Evolutionary conservation across 2,329 filamentous ascomycete species (phyloP).

Genomic region (Phaeosphaeria sp.): DNA sequence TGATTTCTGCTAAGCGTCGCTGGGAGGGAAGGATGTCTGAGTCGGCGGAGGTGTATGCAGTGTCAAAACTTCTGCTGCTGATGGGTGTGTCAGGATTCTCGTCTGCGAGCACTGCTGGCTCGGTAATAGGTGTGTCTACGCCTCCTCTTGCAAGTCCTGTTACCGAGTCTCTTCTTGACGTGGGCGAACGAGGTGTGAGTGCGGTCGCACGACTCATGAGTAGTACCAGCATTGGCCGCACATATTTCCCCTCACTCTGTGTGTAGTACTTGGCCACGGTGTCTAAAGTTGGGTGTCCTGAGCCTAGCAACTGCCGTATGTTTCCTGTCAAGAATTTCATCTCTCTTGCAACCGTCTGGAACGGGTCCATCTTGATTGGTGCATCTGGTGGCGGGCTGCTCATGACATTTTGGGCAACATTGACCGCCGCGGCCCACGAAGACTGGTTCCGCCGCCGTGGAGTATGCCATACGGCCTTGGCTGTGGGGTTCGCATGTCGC

Average conservation of each 20-base stretch:
- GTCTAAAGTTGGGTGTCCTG: conserved; percentile 91
- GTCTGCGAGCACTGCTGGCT: conserved; percentile 72
- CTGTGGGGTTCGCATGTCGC: conserved; percentile 15
- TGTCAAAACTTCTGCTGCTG: conserved; percentile 57
- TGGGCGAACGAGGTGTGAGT: conserved; percentile 67
- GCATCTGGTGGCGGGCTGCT: conserved; percentile 65
- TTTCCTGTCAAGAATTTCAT: conserved; percentile 96
- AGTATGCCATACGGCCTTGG: conserved; percentile 45
- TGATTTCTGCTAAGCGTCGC: conserved; percentile 91
- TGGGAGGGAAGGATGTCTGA: conserved; percentile 89
- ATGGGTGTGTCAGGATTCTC: conserved; percentile 69
- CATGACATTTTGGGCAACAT: conserved; percentile 72
- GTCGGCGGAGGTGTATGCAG: conserved; percentile 54
- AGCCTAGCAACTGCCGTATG: conserved; percentile 89
- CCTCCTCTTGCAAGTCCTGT: conserved; percentile 18
- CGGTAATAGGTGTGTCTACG: conserved; percentile 67
- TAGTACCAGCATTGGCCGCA: conserved; percentile 90
- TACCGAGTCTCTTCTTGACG: conserved; percentile 17
- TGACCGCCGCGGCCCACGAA: conserved; percentile 77
- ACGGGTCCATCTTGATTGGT: conserved; percentile 81
- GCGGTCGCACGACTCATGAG: conserved; percentile 95
- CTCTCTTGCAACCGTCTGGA: conserved; percentile 91
- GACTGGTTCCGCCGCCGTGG: conserved; percentile 61
- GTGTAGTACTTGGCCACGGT: conserved; percentile 98
- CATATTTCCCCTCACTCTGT: conserved; percentile 93